phyloP scores from a whole-genome alignment of 805 yeast genomes.

The Spathaspora gorwiae region DNA sequence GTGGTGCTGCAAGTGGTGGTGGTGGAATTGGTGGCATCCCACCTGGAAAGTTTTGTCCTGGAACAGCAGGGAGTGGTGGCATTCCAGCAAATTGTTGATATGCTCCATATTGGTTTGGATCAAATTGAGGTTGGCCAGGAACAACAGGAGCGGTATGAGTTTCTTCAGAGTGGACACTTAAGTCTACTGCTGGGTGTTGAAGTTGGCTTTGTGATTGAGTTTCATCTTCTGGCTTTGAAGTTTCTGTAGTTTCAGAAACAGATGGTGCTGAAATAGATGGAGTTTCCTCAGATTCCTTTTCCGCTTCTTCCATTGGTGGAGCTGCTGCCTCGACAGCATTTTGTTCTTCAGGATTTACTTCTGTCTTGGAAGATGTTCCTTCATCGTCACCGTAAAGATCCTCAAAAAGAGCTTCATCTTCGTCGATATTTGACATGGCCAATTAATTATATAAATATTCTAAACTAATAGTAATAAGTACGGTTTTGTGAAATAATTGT shows the following conservation, averaged over 20 bases:
- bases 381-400: constrained; percentile 57
- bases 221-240: neutral
- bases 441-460: neutral
- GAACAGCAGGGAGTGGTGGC: constrained; percentile 10
- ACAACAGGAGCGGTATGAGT: neutral
- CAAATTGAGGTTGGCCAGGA: constrained; percentile 3
- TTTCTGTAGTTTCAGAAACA: neutral
- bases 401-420: constrained; percentile 91
- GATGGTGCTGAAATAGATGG: neutral
- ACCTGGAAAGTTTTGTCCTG: constrained; percentile 2
- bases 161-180: constrained; percentile 2
- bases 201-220: neutral
- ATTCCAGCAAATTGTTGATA: constrained; percentile 13
- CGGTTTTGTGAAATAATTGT: neutral
- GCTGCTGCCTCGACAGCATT: constrained; percentile 10
- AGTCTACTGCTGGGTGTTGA: constrained; percentile 6
- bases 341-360: constrained; percentile 10
- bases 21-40: constrained; percentile 19
- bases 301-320: neutral
- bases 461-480: neutral
- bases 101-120: constrained; percentile 6
- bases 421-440: constrained; percentile 53
- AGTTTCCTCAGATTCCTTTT: constrained; percentile 3
- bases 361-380: constrained; percentile 2
- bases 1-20: constrained; percentile 5